Base-by-base conservation (phyloP, 2,329 filamentous ascomycete genomes). In the Stachybotrys chlorohalonatus region DNA sequence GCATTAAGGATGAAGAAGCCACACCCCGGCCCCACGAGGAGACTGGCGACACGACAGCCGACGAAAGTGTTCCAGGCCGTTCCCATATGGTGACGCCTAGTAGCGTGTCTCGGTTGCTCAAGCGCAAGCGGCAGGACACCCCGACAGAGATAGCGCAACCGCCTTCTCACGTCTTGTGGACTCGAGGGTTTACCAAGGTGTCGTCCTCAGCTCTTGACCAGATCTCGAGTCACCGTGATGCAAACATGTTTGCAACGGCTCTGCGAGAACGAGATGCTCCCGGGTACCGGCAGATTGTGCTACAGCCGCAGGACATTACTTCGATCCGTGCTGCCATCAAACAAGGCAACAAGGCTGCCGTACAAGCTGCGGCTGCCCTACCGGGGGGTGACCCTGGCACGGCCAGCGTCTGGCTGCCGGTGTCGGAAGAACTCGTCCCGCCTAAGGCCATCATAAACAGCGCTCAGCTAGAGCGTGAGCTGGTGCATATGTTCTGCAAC, bases 401-500 rank as follows among this genome's bases (percentile, higher is more conserved):
- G 2, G 75, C 79, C 7, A 79, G 74, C 55, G 75, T 88, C 17
- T 82, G 80, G 76, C 73, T 93, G 7, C 84, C 88, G 8, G 80
- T 88, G 55, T 87, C 82, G 2, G 81, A 86, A 52, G 90, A 96
- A 55, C 76, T 96, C 31, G 79, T 93, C 2, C 90, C 93, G 2
- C 93, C 94, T 0, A 89, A 85, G 62, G 90, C 86, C 17, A 96
- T 97, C 63, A 89, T 97, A 70, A 97, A 97, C 70, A 92, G 89
- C 52, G 84, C 87, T 1, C 94, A 97, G 68, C 79, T 97, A 15
- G 93, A 97, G 70, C 90, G 91, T 60, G 93, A 97, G 68, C 76
- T 97, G 11, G 90, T 95, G 63, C 89, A 95, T 63, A 96, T 97
- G 89, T 96, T 97, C 69, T 90, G 91, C 61, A 97, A 97, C 65